Evolutionary conservation across 2,329 filamentous ascomycete genomes (phyloP).

Genomic region (Hypomyces perniciosus): DNA sequence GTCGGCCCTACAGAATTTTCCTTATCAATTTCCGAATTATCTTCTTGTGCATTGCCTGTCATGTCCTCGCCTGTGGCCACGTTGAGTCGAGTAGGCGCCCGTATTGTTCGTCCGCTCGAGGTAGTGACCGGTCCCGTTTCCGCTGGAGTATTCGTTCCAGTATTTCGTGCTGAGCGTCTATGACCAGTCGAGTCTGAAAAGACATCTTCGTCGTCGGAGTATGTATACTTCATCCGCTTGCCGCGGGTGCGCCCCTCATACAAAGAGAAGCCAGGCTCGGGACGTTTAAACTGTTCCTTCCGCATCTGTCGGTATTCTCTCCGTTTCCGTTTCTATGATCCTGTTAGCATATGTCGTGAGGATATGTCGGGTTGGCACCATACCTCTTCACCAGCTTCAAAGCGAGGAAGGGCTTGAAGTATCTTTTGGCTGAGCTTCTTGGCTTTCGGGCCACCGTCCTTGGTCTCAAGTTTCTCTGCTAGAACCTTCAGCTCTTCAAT

Average conservation of each 20-base stretch:
- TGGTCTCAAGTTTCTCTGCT: slow-evolving; percentile 66
- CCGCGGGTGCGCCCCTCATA: slow-evolving; percentile 96
- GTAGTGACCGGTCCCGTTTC: slow-evolving; percentile 64
- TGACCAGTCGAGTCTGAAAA: slow-evolving; percentile 55
- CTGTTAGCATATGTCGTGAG: not conserved
- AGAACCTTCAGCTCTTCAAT: slow-evolving; percentile 79
- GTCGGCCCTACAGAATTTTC: slow-evolving; percentile 37
- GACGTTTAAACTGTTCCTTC: slow-evolving; percentile 80
- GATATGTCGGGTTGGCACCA: not conserved
- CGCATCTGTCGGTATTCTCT: slow-evolving; percentile 84
- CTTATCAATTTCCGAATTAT: slow-evolving; percentile 34
- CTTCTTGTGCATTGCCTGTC: slow-evolving; percentile 40
- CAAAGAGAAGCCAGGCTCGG: slow-evolving; percentile 82
- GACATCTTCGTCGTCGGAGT: slow-evolving; percentile 79
- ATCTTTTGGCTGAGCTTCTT: slow-evolving; percentile 74
- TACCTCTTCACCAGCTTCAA: slow-evolving; percentile 90
- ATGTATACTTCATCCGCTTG: slow-evolving; percentile 95
- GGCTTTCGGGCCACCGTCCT: slow-evolving; percentile 76
- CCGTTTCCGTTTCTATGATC: slow-evolving; percentile 75
- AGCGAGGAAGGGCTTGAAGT: slow-evolving; percentile 71
- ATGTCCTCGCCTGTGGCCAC: slow-evolving; percentile 51
- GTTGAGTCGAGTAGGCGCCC: slow-evolving; percentile 60
- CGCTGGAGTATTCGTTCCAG: slow-evolving; percentile 64
- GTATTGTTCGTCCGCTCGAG: slow-evolving; percentile 80
- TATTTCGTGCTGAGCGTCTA: slow-evolving; percentile 69